Evolutionary conservation across 2,329 filamentous ascomycete genomes (phyloP).

Genomic region (Zymoseptoria passerinii): DNA sequence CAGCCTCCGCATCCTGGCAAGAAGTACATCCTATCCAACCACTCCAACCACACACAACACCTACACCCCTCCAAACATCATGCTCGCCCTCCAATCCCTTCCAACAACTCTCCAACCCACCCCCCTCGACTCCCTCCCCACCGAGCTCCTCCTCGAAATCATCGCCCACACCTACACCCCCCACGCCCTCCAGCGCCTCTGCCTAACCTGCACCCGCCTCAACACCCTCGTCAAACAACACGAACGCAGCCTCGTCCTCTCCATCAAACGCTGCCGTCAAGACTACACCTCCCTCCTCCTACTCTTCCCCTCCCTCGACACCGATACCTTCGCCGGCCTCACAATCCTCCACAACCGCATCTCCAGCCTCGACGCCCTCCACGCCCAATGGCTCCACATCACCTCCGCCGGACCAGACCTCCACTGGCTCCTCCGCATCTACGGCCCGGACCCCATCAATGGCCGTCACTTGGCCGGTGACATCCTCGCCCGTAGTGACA

Average conservation of each 20-base stretch:
- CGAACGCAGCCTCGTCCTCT: conserved; percentile 23
- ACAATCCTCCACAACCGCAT: conserved; percentile 16
- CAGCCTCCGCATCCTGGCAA: background rate
- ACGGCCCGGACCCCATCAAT: conserved; percentile 25
- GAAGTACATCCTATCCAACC: background rate
- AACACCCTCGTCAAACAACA: conserved; percentile 21
- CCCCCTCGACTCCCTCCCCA: conserved; percentile 15
- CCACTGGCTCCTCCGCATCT: conserved; percentile 26
- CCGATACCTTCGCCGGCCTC: conserved; percentile 16
- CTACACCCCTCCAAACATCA: background rate
- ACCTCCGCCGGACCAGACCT: conserved; percentile 21
- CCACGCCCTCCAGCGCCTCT: conserved; percentile 15
- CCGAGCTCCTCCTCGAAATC: conserved; percentile 27
- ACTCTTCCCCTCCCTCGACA: conserved; percentile 21
- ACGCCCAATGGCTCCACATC: conserved; percentile 25
- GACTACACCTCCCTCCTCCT: conserved; percentile 10
- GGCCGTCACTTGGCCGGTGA: conserved; percentile 13
- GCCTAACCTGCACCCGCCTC: conserved; percentile 22
- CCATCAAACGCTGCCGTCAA: conserved; percentile 15
- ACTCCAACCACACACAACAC: no score
- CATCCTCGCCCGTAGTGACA: conserved; percentile 20
- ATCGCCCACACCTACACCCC: conserved; percentile 26
- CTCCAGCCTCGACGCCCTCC: conserved; percentile 17
- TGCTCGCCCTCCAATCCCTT: conserved; percentile 1
- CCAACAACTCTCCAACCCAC: background rate